These are phyloP conservation scores for Fusarium pininemorale DNA, from an alignment of 2,329 filamentous ascomycete genomes.

Conservation along the genomic window DNA sequence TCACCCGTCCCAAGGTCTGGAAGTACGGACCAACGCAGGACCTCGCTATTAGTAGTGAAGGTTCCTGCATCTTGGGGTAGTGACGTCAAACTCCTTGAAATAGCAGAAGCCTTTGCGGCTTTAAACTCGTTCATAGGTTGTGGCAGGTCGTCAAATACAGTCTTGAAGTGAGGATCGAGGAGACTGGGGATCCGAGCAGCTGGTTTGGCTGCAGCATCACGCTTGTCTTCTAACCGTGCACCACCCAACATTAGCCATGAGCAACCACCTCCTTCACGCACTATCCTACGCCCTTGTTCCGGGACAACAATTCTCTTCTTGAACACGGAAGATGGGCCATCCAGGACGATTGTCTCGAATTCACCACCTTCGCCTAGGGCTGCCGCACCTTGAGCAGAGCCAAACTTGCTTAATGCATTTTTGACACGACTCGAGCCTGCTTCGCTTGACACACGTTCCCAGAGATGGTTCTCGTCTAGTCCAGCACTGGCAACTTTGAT, in stretches of 20 bases:
- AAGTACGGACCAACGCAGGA: slow-evolving; percentile 53
- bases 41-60: slow-evolving; percentile 31
- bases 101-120: slow-evolving; percentile 1
- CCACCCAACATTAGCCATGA: slow-evolving; percentile 73
- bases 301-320: slow-evolving; percentile 73
- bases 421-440: slow-evolving; percentile 58
- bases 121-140: slow-evolving; percentile 8
- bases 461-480: slow-evolving; percentile 81
- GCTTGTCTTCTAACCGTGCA: slow-evolving; percentile 62
- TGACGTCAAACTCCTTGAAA: not conserved
- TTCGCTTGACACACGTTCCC: slow-evolving; percentile 76
- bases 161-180: slow-evolving; percentile 70
- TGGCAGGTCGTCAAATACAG: slow-evolving; percentile 49
- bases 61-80: slow-evolving; percentile 2
- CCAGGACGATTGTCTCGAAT: slow-evolving; percentile 90
- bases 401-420: slow-evolving; percentile 72
- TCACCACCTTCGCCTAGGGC: slow-evolving; percentile 92
- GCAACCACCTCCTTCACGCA: slow-evolving; percentile 78
- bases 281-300: slow-evolving; percentile 60
- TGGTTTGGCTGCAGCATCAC: slow-evolving; percentile 17
- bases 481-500: slow-evolving; percentile 95
- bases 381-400: slow-evolving; percentile 70
- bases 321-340: slow-evolving; percentile 80
- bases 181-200: slow-evolving; percentile 67
- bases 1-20: slow-evolving; percentile 36